Conservation (phyloP, 1,139 yeast species). For the Candida neerlandica region DNA sequence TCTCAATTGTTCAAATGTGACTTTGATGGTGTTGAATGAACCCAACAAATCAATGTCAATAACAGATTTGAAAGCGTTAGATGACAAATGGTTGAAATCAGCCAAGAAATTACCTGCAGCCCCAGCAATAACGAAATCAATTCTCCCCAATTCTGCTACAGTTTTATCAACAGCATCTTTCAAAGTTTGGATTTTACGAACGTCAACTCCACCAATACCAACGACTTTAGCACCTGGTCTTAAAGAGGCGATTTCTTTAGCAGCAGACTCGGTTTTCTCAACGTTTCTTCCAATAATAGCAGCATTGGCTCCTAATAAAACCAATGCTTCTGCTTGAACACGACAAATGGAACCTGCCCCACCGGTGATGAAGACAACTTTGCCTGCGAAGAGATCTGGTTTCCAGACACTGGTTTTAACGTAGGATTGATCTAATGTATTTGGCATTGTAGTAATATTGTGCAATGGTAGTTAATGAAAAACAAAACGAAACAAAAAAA, state of each 20-base stretch:
- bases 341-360: conserved; percentile 96
- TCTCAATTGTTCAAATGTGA: conserved; percentile 67
- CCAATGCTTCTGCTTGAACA: conserved; percentile 85
- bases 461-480: no score
- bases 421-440: conserved; percentile 31
- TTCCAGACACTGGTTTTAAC: conserved; percentile 43
- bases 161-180: conserved; percentile 66
- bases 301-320: conserved; percentile 83
- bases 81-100: conserved; percentile 75
- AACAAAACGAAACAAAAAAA: no score
- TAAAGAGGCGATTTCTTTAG: conserved; percentile 60
- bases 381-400: conserved; percentile 72
- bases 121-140: conserved; percentile 89
- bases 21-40: conserved; percentile 86
- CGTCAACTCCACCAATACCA: conserved; percentile 77
- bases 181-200: conserved; percentile 64
- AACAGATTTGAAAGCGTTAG: conserved; percentile 89
- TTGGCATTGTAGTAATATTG: conserved; percentile 13
- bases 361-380: conserved; percentile 91
- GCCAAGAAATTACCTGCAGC: conserved; percentile 95
- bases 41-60: conserved; percentile 86
- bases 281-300: conserved; percentile 81
- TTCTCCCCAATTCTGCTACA: conserved; percentile 66
- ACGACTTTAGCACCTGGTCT: conserved; percentile 69
- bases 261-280: conserved; percentile 68